Base-by-base conservation (phyloP, 106 monocot species). In the Platanthera guangdongensis region DNA sequence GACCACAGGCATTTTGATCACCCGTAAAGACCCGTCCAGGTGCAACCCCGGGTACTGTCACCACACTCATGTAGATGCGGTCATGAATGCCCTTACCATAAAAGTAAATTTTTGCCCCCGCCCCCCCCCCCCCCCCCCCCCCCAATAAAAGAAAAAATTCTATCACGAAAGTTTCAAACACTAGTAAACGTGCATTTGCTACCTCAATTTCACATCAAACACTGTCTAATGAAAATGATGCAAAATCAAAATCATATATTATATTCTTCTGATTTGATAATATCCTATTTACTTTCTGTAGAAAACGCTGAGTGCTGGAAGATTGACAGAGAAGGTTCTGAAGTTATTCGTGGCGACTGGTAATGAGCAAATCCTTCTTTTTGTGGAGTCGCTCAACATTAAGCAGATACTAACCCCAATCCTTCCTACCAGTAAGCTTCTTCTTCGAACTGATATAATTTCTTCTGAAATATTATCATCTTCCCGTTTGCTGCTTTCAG, bases 261-360 rank as follows among this genome's bases (percentile, higher is more conserved):
- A 54, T 48, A 15, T 8, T 70, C n/a, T n/a, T 9, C 15, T 48
- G 6, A 70, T 39, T 32, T 70, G 3, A 48, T n/a, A 47, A 47
- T 19, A 13, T 73, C 53, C 25, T 75, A 49, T 76, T 76, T 45
- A 28, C 45, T 76, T 1, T 16, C 80, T 18, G 51, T 86, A 93
- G 95, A 91, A 82, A 87, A 90, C 83, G 47, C 72, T 95, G 64
- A 73, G 57, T 77, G 90, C 94, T 57, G 99, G 99, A 57, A 99
- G 94, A 84, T 80, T 99, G 52, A 99, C 91, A 50, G 92, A 92
- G 78, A 99, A 87, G 85, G 79, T 99, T 62, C 83, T 99, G 46
- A 90, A 94, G 82, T 78, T 92, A 53, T 99, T 99, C 47, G 25
- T 84, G 64, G 86, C 79, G 50, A 99, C 94, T 21, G 90, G 80